These are phyloP conservation scores for Cutaneotrichosporon sp. DNA, from an alignment of 1,284 basidiomycete species.

Conservation along the genomic window DNA sequence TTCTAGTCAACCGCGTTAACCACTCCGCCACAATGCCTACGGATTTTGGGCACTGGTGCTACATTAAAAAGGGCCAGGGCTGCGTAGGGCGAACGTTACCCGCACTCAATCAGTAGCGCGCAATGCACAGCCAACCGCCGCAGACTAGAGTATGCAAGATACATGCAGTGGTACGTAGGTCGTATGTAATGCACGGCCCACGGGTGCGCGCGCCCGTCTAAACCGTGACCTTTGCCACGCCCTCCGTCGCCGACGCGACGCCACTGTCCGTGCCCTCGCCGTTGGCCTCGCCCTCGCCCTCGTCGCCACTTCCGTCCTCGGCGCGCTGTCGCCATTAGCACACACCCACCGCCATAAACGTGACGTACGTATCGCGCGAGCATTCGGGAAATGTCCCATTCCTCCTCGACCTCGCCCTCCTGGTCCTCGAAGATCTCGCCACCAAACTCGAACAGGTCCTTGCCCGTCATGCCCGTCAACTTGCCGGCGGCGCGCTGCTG, in stretches of 20 bases:
- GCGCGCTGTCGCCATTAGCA: slow-evolving; percentile 50
- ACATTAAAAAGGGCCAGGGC: background rate
- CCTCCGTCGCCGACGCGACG: background rate
- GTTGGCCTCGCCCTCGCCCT: slow-evolving; percentile 38
- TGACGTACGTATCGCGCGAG: slow-evolving; percentile 36
- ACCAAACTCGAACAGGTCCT: slow-evolving; percentile 96
- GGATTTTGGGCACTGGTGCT: too few relatives aligned
- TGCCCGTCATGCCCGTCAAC: slow-evolving; percentile 85
- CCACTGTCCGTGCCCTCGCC: background rate
- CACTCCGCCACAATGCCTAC: background rate
- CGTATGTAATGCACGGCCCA: background rate
- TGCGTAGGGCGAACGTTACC: background rate
- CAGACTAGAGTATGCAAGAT: too few relatives aligned
- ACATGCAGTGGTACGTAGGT: too few relatives aligned
- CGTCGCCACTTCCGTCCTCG: slow-evolving; percentile 59
- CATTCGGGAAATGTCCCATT: slow-evolving; percentile 47
- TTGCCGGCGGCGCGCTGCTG: slow-evolving; percentile 81
- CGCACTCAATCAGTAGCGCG: background rate
- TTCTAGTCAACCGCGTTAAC: background rate
- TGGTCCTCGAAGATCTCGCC: slow-evolving; percentile 91
- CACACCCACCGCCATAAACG: background rate
- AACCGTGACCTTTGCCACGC: slow-evolving; percentile 32
- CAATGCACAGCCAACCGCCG: background rate
- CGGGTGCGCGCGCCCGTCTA: background rate
- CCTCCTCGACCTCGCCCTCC: slow-evolving; percentile 48